Evolutionary conservation across 371 early-diverging fungal species (phyloP).

Genomic region (Batkoa obscura): DNA sequence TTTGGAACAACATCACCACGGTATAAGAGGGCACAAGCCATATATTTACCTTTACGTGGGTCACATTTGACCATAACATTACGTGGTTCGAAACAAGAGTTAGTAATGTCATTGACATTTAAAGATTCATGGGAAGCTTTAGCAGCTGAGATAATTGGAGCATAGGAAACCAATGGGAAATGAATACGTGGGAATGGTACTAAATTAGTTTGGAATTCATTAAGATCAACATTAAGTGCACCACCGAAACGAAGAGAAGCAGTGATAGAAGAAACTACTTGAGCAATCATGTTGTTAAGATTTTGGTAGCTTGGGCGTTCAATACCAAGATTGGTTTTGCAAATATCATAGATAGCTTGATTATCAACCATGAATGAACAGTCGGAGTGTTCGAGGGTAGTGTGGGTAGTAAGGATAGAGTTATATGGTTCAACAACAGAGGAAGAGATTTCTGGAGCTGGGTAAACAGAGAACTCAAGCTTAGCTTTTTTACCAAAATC

Average conservation of each 20-base stretch:
- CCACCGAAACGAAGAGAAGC: slow-evolving; percentile 98
- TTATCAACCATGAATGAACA: slow-evolving; percentile 99
- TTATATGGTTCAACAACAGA: slow-evolving; percentile 98
- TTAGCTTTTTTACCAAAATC: slow-evolving; percentile 98
- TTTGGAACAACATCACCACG: slow-evolving; percentile 78
- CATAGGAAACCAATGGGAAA: slow-evolving; percentile 93
- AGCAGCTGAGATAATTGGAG: slow-evolving; percentile 78
- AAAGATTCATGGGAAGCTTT: slow-evolving; percentile 85
- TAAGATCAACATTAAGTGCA: slow-evolving; percentile 88
- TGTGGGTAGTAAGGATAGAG: slow-evolving; percentile 97
- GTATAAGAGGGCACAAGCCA: slow-evolving; percentile 87
- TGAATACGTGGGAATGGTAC: slow-evolving; percentile 96
- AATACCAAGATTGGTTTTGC: slow-evolving; percentile 95
- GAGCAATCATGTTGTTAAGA: slow-evolving; percentile 97
- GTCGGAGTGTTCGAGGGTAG: slow-evolving; percentile 96
- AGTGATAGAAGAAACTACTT: slow-evolving; percentile 99
- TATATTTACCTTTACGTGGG: slow-evolving; percentile 86
- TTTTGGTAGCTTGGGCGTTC: slow-evolving; percentile 94
- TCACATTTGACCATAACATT: slow-evolving; percentile 96
- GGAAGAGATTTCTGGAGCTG: slow-evolving; percentile 95
- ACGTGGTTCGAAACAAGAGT: slow-evolving; percentile 81
- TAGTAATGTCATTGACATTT: slow-evolving; percentile 76
- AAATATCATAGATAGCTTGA: slow-evolving; percentile 98
- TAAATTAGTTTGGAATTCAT: slow-evolving; percentile 94
- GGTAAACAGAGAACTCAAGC: slow-evolving; percentile 98